These are phyloP conservation scores for Phycomyces nitens DNA, from an alignment of 192 early-diverging fungal genomes.

Conservation along the genomic window DNA sequence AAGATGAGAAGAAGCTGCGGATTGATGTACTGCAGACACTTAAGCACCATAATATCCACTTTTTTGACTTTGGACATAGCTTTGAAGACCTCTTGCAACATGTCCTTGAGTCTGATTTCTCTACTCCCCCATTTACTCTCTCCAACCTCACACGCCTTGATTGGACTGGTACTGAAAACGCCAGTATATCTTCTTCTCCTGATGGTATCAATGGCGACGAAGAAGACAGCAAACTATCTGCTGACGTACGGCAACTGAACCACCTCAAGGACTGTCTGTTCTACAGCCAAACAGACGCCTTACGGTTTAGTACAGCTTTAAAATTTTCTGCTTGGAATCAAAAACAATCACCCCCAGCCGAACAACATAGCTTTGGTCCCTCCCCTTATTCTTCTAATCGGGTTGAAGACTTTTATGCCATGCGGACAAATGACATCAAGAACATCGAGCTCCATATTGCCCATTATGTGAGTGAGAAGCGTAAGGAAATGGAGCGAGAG, in stretches of 20 bases:
- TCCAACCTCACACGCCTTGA: background rate
- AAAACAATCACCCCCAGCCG: background rate
- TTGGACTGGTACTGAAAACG: conserved; percentile 22
- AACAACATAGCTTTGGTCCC: background rate
- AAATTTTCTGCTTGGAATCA: background rate
- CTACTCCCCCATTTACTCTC: conserved; percentile 49
- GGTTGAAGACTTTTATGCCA: conserved; percentile 4
- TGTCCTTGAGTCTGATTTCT: conserved; percentile 42
- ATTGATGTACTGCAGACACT: conserved; percentile 48
- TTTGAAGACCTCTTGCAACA: conserved; percentile 45
- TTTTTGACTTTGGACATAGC: conserved; percentile 56
- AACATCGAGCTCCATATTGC: conserved; percentile 16
- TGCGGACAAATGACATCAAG: conserved; percentile 5
- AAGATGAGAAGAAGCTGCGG: conserved; percentile 54
- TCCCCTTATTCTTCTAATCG: conserved; percentile 2
- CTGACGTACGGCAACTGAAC: background rate
- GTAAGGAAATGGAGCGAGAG: conserved; percentile 24
- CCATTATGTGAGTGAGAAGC: conserved; percentile 22
- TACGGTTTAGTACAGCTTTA: background rate
- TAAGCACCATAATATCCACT: conserved; percentile 46
- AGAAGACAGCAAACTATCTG: background rate
- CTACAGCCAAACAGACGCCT: background rate
- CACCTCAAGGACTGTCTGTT: background rate
- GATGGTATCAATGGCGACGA: background rate
- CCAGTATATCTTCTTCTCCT: background rate